Evolutionary conservation across 129 eudicot genomes (phyloP), one percentile per base, ranked within the genome.

Genomic region (Scalesia atractyloides): DNA sequence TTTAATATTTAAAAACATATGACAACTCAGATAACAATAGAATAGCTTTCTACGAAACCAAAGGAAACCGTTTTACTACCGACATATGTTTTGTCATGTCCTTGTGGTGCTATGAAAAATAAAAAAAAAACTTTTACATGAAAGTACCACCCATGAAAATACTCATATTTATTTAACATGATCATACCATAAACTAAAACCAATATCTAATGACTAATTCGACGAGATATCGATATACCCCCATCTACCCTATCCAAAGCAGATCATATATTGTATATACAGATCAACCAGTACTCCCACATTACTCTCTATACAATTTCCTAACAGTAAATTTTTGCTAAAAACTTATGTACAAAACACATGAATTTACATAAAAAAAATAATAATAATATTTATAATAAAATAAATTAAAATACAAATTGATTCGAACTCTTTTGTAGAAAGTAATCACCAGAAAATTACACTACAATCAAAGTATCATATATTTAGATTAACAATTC

Each of bases 241-340:
- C 54, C 1, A 7, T 9, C 14, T 18, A 63, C 43, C 20, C 10
- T 37, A 15, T 64, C 17, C 19, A 15, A 22, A 75, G 56, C 73
- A 66, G 79, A 76, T 59, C 75, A 60, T 76, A 68, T 30, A 46
- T 43, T 49, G 33, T 24, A 0, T 49, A 60, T 9, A 60, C 70
- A 61, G 70, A 77, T 69, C 68, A 39, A 37, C 80, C 64, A 7
- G 63, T 50, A 49, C 34, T 50, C 67, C 72, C 53, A 53, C 71
- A 63, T 37, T 74, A 39, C 20, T 19, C 30, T 9, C 54, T 44
- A 24, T 16, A 1, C 14, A 37, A 18, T 5, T n/a, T 72, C 47
- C 43, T 5, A 72, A 60, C 9, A 24, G 17, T 73, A 22, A 10
- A 0, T 24, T 72, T 71, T 43, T 54, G 5, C 26, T 39, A 4